Conservation (phyloP, 129 eudicot genomes). For the Saussurea involucrata region DNA sequence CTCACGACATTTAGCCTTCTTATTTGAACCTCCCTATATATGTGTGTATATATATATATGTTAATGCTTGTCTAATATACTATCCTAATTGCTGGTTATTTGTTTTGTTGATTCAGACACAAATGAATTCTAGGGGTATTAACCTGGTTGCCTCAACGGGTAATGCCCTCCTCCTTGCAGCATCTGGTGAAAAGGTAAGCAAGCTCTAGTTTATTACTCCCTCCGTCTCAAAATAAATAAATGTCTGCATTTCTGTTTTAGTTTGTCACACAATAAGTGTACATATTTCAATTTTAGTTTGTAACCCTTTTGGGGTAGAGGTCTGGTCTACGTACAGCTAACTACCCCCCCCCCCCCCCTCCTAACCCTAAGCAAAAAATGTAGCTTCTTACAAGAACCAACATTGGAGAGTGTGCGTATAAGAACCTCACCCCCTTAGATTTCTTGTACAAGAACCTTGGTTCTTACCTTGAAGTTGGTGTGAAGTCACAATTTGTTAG, state of each 20-base stretch:
- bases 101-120: constrained; percentile 35
- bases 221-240: background rate
- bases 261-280: background rate
- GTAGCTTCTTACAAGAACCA: too few species aligned
- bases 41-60: background rate
- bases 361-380: too few species aligned
- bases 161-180: constrained; percentile 69
- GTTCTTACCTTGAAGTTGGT: too few species aligned
- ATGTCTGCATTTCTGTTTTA: background rate
- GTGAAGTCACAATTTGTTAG: too few species aligned
- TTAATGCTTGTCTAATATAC: background rate
- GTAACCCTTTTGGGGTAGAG: background rate
- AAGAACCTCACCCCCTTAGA: too few species aligned
- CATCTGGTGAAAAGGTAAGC: constrained; percentile 85
- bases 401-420: too few species aligned
- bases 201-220: background rate
- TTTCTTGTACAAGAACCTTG: too few species aligned
- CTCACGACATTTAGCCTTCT: too few species aligned
- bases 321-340: too few species aligned
- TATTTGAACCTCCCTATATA: too few species aligned
- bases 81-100: background rate
- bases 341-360: too few species aligned
- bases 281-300: too few species aligned
- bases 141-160: constrained; percentile 39
- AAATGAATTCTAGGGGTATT: constrained; percentile 48